Conservation (phyloP, 78 protist genomes). For the Dictyostelium discoideum region DNA sequence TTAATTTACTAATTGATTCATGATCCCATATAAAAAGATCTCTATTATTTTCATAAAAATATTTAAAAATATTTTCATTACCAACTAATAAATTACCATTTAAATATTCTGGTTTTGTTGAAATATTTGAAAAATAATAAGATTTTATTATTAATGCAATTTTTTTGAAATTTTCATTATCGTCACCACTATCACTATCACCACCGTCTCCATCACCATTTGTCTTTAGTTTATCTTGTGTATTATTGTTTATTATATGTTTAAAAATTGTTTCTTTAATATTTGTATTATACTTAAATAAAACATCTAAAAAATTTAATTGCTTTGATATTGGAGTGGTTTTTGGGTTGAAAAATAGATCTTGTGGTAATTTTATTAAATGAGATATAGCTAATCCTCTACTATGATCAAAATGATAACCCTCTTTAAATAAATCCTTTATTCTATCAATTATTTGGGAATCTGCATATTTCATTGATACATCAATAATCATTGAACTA, state of each 20-base stretch:
- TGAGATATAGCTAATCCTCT: not conserved
- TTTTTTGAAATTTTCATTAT: not conserved
- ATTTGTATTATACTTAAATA: not conserved
- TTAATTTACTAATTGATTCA: not conserved
- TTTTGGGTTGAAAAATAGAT: not conserved
- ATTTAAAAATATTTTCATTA: not conserved
- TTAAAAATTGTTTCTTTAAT: not conserved
- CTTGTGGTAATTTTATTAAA: not conserved
- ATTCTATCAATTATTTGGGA: not conserved
- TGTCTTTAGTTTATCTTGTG: not conserved
- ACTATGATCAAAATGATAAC: not conserved
- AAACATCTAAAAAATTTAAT: not conserved
- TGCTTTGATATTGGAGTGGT: not conserved
- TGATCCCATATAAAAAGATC: not conserved
- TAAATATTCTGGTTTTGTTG: not conserved
- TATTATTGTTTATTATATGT: not conserved
- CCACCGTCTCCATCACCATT: too few relatives aligned
- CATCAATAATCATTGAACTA: not conserved
- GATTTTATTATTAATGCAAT: not conserved
- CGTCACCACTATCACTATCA: too few relatives aligned
- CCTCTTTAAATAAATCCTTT: not conserved
- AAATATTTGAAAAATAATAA: not conserved
- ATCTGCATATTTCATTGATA: not conserved
- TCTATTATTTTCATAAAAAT: not conserved
- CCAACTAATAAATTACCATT: not conserved